phyloP scores from a whole-genome alignment of 345 rosid genomes.

The Dovyalis caffra region DNA sequence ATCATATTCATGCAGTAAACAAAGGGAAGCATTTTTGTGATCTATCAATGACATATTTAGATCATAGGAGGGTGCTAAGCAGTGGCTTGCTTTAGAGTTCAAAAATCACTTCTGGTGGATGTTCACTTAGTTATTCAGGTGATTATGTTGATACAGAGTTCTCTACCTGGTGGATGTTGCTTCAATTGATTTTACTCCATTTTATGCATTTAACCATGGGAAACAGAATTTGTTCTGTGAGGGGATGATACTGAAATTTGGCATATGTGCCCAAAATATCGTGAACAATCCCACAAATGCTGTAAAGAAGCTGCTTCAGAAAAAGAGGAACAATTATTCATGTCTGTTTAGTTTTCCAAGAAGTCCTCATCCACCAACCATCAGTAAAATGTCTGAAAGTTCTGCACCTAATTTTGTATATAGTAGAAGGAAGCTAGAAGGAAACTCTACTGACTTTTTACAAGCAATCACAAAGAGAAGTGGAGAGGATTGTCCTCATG shows the following conservation, averaged over 20 bases:
- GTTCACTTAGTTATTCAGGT: slow-evolving; percentile 24
- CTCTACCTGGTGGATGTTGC: slow-evolving; percentile 32
- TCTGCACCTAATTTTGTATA: slow-evolving; percentile 45
- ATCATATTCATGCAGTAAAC: neutral
- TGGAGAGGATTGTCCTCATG: slow-evolving; percentile 15
- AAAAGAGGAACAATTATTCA: slow-evolving; percentile 33
- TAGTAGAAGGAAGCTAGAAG: slow-evolving; percentile 44
- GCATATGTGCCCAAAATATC: slow-evolving; percentile 56
- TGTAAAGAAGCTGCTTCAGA: slow-evolving; percentile 35
- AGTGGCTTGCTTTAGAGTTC: neutral
- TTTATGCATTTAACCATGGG: slow-evolving; percentile 23
- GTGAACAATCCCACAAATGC: slow-evolving; percentile 34
- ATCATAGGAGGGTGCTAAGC: neutral
- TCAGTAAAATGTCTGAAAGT: slow-evolving; percentile 39
- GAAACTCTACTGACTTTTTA: slow-evolving; percentile 26
- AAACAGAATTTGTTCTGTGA: slow-evolving; percentile 33
- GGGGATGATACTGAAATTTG: slow-evolving; percentile 38
- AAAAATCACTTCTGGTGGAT: neutral
- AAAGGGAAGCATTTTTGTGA: neutral
- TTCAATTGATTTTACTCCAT: slow-evolving; percentile 39
- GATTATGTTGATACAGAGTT: slow-evolving; percentile 44
- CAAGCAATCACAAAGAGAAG: slow-evolving; percentile 16
- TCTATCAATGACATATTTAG: neutral
- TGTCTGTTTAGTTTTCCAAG: slow-evolving; percentile 29
- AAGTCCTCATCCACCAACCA: slow-evolving; percentile 41